Percentiles rank a stretch among this genome's conserved stretches.
These are phyloP conservation scores for Themeda triandra DNA, from an alignment of 176 grass and related monocot species.

Conservation along the genomic window DNA sequence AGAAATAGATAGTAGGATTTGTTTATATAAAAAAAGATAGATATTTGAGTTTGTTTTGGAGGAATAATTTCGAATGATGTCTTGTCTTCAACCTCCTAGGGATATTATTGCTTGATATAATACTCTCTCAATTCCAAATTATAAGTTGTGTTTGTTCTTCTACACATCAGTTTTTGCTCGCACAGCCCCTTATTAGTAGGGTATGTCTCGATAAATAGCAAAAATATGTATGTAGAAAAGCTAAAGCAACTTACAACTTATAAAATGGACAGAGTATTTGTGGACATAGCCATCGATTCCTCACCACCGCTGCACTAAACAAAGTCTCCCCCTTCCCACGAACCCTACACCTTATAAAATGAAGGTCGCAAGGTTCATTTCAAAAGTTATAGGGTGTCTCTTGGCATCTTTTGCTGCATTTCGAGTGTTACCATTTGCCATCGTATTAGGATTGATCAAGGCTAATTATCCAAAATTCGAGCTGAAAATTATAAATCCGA, in stretches of 20 bases:
- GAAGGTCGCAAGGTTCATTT: background rate
- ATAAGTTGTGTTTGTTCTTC: background rate
- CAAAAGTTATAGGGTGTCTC: background rate
- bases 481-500: background rate
- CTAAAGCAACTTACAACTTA: too few relatives aligned
- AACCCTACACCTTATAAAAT: too few relatives aligned
- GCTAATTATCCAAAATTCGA: background rate
- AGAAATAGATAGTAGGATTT: too few relatives aligned
- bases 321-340: too few relatives aligned
- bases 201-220: too few relatives aligned
- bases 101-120: background rate
- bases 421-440: background rate
- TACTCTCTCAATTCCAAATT: background rate
- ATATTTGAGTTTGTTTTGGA: background rate
- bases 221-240: too few relatives aligned
- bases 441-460: background rate
- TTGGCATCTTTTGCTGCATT: background rate
- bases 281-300: too few relatives aligned
- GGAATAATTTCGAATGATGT: background rate
- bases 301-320: too few relatives aligned
- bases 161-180: background rate
- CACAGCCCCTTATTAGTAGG: too few relatives aligned
- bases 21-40: too few relatives aligned
- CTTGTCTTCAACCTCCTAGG: background rate
- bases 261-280: too few relatives aligned